Evolutionary conservation across 2,329 filamentous ascomycete genomes (phyloP).

Genomic region (Scortechinia acanthostroma): DNA sequence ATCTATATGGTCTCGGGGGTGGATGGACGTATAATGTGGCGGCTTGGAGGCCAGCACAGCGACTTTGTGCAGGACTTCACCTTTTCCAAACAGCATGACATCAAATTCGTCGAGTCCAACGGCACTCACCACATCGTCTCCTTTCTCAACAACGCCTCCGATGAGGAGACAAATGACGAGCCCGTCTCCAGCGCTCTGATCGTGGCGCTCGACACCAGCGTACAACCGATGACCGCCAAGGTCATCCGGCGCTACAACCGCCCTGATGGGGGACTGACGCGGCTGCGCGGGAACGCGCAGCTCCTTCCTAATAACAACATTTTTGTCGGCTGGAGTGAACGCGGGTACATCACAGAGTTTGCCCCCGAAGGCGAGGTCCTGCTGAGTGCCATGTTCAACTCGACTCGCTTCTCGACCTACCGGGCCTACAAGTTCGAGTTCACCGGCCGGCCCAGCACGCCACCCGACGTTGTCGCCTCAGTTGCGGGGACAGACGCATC

Average conservation of each 20-base stretch:
- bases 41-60: conserved; percentile 12
- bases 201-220: conserved; percentile 16
- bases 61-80: conserved; percentile 17
- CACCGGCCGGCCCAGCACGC: conserved; percentile 26
- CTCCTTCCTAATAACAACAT: conserved; percentile 22
- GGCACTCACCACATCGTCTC: conserved; percentile 20
- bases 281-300: conserved; percentile 25
- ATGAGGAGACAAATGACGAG: conserved; percentile 16
- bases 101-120: conserved; percentile 17
- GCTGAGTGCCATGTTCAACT: conserved; percentile 23
- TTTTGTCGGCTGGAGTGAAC: conserved; percentile 30
- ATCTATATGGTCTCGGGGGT: conserved; percentile 23
- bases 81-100: conserved; percentile 25
- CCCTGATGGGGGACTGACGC: conserved; percentile 17
- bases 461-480: conserved; percentile 28
- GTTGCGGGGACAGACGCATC: conserved; percentile 16
- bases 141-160: conserved; percentile 20
- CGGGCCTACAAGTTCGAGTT: conserved; percentile 29
- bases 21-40: conserved; percentile 23
- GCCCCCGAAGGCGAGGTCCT: conserved; percentile 22
- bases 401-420: conserved; percentile 26
- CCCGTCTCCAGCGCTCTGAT: conserved; percentile 15
- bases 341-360: conserved; percentile 26
- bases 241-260: conserved; percentile 16
- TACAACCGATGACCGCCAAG: conserved; percentile 14